phyloP scores from a whole-genome alignment of 2,329 filamentous ascomycete species.

The Pseudocercospora fuligena region DNA sequence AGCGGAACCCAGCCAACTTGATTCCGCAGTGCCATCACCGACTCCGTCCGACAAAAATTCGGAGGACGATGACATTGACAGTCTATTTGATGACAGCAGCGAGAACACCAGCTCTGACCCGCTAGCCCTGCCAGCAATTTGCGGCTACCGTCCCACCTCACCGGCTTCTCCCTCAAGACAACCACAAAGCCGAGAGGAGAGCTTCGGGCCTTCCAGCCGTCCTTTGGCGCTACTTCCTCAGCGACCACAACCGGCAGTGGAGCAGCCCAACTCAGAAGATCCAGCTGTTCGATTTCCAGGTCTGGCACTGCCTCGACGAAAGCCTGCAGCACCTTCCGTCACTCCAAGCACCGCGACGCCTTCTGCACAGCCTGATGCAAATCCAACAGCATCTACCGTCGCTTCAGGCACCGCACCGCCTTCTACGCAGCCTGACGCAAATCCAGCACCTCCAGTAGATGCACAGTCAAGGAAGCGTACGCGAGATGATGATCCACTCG shows the following conservation, averaged over 20 bases:
- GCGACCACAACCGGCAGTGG: background rate
- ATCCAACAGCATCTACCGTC: background rate
- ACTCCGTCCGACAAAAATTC: background rate
- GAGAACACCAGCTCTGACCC: background rate
- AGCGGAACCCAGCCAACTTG: background rate
- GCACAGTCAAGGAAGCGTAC: background rate
- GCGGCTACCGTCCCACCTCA: background rate
- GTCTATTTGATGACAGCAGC: background rate
- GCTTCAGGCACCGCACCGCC: background rate
- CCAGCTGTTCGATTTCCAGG: background rate
- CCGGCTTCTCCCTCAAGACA: background rate
- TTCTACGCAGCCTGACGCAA: background rate
- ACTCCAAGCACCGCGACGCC: background rate
- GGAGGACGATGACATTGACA: background rate
- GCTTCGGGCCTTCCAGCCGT: background rate
- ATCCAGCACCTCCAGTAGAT: background rate
- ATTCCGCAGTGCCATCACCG: background rate
- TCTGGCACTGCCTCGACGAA: background rate
- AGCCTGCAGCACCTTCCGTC: background rate
- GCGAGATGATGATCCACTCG: background rate
- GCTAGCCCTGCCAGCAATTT: background rate
- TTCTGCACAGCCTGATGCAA: background rate
- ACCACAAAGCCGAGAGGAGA: background rate
- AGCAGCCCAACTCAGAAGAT: background rate
- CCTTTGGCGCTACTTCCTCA: background rate